Evolutionary conservation across 163 green algal genomes (phyloP).

Genomic region (Scenedesmus sp.): DNA sequence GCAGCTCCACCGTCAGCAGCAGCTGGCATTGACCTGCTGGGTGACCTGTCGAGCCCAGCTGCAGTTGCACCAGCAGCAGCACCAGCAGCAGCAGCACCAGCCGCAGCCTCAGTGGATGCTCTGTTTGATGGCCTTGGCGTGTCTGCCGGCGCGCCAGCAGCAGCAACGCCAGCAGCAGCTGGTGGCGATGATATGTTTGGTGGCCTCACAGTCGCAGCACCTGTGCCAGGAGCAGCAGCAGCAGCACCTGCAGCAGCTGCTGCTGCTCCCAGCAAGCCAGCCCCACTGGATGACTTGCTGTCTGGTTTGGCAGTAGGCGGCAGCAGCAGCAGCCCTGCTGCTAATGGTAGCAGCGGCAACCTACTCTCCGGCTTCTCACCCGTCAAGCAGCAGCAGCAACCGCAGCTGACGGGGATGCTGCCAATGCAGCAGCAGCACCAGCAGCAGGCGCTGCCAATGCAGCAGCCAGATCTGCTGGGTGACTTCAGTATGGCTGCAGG

Average conservation of each 20-base stretch:
- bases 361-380: not conserved
- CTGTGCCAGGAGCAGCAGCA: slow-evolving; percentile 15
- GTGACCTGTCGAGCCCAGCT: slow-evolving; percentile 33
- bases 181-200: slow-evolving; percentile 54
- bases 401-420: not conserved
- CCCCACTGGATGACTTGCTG: slow-evolving; percentile 40
- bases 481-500: slow-evolving; percentile 8
- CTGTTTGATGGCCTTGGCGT: slow-evolving; percentile 57
- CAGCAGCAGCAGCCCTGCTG: not conserved
- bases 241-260: slow-evolving; percentile 33
- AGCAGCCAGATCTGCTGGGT: slow-evolving; percentile 25
- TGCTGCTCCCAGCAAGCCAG: not conserved
- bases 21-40: slow-evolving; percentile 43
- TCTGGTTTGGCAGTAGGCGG: not conserved
- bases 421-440: slow-evolving; percentile 28
- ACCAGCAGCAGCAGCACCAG: not conserved
- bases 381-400: slow-evolving; percentile 29
- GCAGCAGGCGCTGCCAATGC: not conserved
- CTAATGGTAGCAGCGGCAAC: slow-evolving; percentile 16
- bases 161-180: slow-evolving; percentile 36
- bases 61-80: slow-evolving; percentile 25
- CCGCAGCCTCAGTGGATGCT: slow-evolving; percentile 26
- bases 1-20: slow-evolving; percentile 29
- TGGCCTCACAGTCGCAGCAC: slow-evolving; percentile 47
- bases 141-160: slow-evolving; percentile 15